These are phyloP conservation scores for rapeseed (Brassica napus) DNA, from an alignment of 345 rosid genomes.

Conservation along the genomic window Da-Ae NC_063450.1:50197001-50197500, in stretches of 20 bases:
- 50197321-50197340: not conserved
- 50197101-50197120: constrained; percentile 41
- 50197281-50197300: not conserved
- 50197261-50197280: not conserved
- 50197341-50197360: constrained; percentile 25
- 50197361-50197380: not conserved
- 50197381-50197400: not conserved
- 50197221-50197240: constrained; percentile 20
- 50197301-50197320: constrained; percentile 22
- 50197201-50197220: constrained; percentile 25
- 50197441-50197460: not conserved
- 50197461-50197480: not conserved
- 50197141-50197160: not conserved
- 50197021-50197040: not conserved
- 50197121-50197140: not conserved
- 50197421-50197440: constrained; percentile 3
- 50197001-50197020: not conserved
- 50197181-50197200: not conserved
- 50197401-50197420: not conserved
- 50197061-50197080: constrained; percentile 63
- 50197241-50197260: constrained; percentile 15
- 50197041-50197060: not conserved
- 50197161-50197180: not conserved
- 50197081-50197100: constrained; percentile 51
- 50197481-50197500: not conserved